Percentiles rank a stretch among this genome's conserved stretches.
phyloP scores from a whole-genome alignment of 225 moss, liverwort and hornwort species.

The Neckera pumila region DNA sequence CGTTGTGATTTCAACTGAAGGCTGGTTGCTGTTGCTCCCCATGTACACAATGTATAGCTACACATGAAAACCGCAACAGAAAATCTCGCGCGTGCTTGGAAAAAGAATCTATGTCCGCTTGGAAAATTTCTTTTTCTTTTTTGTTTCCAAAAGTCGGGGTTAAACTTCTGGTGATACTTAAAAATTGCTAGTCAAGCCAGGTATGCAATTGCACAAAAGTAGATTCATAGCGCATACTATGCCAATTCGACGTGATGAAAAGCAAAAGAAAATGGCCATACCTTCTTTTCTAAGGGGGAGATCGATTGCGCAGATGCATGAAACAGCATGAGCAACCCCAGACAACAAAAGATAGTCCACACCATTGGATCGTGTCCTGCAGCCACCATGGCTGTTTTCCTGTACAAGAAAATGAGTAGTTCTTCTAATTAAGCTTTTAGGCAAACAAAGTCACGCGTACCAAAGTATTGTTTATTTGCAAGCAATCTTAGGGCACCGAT shows the following conservation, averaged over 20 bases:
- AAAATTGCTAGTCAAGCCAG: neutral
- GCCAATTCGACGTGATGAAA: neutral
- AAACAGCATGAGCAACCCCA: neutral
- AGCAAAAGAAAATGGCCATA: neutral
- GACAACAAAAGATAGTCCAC: neutral
- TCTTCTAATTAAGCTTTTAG: neutral
- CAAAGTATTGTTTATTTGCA: neutral
- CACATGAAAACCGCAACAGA: neutral
- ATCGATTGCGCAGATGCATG: neutral
- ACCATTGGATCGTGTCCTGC: neutral
- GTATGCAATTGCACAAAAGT: neutral
- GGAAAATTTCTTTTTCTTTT: neutral
- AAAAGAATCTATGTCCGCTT: neutral
- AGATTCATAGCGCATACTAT: neutral
- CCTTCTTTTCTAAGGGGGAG: slow-evolving; percentile 11
- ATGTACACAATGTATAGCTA: slow-evolving; percentile 42
- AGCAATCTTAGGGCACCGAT: neutral
- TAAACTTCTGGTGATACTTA: neutral
- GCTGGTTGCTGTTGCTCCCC: slow-evolving; percentile 19
- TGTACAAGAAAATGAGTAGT: neutral
- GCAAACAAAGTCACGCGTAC: neutral
- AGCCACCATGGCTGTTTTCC: neutral
- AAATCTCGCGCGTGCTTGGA: neutral
- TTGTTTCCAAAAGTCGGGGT: neutral
- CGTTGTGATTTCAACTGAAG: neutral